Evolutionary conservation across 2,329 filamentous ascomycete species (phyloP).

Genomic region (Pseudogymnoascus sp.): DNA sequence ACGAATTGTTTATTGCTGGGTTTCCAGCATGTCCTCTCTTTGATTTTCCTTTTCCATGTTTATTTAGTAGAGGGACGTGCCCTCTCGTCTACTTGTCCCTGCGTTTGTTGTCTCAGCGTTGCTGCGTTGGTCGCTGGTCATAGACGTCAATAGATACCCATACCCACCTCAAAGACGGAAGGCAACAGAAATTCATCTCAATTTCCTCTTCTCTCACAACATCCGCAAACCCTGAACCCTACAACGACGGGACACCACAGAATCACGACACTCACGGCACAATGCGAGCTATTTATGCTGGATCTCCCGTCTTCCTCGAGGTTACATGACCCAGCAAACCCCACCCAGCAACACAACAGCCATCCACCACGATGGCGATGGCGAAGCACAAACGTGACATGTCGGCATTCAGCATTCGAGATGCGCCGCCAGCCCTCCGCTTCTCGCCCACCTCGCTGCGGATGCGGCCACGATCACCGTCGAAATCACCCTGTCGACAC

Average conservation of each 20-base stretch:
- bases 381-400: conserved; percentile 5
- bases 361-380: conserved; percentile 1
- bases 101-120: not conserved
- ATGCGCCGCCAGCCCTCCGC: conserved; percentile 3
- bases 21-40: conserved; percentile 8
- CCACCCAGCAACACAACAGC: not conserved
- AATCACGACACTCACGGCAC: not conserved
- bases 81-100: not conserved
- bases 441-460: conserved; percentile 4
- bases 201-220: not conserved
- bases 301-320: not conserved
- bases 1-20: conserved; percentile 2
- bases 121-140: not conserved
- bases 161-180: conserved; percentile 3
- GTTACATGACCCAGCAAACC: not conserved
- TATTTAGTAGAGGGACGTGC: not conserved
- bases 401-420: conserved; percentile 2
- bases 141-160: conserved; percentile 4
- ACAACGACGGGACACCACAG: conserved; percentile 2
- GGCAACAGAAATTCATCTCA: not conserved
- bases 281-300: conserved; percentile 6
- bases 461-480: conserved; percentile 1
- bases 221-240: not conserved
- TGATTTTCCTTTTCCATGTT: not conserved
- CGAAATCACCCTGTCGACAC: not conserved